Evolutionary conservation across 1,284 basidiomycete species (phyloP), one percentile per base, ranked within the genome.

Genomic region (Ustilago trichophora): DNA sequence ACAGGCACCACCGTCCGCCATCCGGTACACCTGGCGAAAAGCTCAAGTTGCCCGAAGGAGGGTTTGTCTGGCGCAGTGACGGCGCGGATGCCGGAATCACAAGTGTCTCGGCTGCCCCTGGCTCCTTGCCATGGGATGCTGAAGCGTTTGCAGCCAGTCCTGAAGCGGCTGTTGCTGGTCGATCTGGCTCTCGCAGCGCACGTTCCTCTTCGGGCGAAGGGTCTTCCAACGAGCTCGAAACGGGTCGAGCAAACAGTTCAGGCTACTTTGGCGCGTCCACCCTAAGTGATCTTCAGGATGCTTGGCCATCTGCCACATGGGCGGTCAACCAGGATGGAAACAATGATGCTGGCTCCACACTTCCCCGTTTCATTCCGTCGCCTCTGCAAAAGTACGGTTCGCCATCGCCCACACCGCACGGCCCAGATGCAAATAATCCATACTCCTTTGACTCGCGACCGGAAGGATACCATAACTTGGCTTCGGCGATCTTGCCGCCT

Each of bases 51-150:
- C 72, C 68, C n/a, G 45, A 71, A 36, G 74, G 70, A 2, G 70
- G 63, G 4, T 75, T 76, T 18, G 60, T 73, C 8, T 75, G 72
- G 74, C 51, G 69, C 10, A 66, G 68, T 45, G 63, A 71, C 8
- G 58, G 63, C n/a, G 57, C 38, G 7, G 54, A 68, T 27, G 58
- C 58, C 2, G 67, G 56, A 2, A 52, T 65, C 26, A 47, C 62
- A 2, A 57, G 57, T 35, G 12, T 53, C n/a, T 41, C 47, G 3
- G 50, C 47, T 16, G 46, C 34, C 9, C 43, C 60, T 13, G 62
- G 53, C 9, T 31, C 40, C 9, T 27, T 70, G 47, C 60, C 67
- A 1, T 70, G 67, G 67, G 67, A 65, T 31, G 32, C 62, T 1
- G 42, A 51, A 18, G 57, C 67, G 16, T 70, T 66, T 36, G 60